These are phyloP conservation scores for Fusarium buxicola DNA, from an alignment of 2,329 filamentous ascomycete species.

Conservation along the genomic window DNA sequence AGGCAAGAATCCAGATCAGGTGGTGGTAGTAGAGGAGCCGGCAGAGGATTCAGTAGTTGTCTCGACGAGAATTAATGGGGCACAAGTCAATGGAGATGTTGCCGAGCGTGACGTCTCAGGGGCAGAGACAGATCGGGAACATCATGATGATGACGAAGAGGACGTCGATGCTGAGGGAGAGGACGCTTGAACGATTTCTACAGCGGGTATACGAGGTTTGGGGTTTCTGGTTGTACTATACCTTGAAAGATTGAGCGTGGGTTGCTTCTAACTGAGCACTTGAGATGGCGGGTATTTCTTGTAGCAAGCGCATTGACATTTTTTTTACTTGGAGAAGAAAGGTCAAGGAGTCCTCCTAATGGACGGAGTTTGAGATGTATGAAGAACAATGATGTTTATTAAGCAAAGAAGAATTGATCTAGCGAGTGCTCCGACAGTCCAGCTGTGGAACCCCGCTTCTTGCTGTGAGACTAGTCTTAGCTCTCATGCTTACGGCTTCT, in stretches of 20 bases:
- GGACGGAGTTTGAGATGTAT: slow-evolving; percentile 8
- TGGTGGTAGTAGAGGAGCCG: slow-evolving; percentile 31
- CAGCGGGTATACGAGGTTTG: slow-evolving; percentile 2
- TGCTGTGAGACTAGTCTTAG: not conserved
- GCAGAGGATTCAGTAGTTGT: slow-evolving; percentile 52
- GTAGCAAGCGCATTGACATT: slow-evolving; percentile 38
- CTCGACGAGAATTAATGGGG: slow-evolving; percentile 39
- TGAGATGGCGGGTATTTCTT: slow-evolving; percentile 19
- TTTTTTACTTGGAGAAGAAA: slow-evolving; percentile 23
- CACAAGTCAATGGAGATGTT: slow-evolving; percentile 30
- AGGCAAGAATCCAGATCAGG: slow-evolving; percentile 28
- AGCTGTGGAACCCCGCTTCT: not conserved
- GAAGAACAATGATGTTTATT: slow-evolving; percentile 5
- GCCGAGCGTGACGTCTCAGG: slow-evolving; percentile 24
- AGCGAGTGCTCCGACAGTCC: not conserved
- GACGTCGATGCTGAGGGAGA: slow-evolving; percentile 53
- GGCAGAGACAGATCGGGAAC: slow-evolving; percentile 24
- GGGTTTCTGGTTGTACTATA: slow-evolving; percentile 37
- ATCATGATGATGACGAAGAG: slow-evolving; percentile 32
- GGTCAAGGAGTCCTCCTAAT: not conserved
- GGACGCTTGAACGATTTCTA: slow-evolving; percentile 44
- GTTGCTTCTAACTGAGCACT: slow-evolving; percentile 22
- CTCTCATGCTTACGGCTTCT: not conserved
- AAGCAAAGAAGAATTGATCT: slow-evolving; percentile 10
- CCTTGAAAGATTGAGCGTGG: slow-evolving; percentile 32